Evolutionary conservation across 2,329 filamentous ascomycete genomes (phyloP).

Genomic region (Aspergillus ochraceus): DNA sequence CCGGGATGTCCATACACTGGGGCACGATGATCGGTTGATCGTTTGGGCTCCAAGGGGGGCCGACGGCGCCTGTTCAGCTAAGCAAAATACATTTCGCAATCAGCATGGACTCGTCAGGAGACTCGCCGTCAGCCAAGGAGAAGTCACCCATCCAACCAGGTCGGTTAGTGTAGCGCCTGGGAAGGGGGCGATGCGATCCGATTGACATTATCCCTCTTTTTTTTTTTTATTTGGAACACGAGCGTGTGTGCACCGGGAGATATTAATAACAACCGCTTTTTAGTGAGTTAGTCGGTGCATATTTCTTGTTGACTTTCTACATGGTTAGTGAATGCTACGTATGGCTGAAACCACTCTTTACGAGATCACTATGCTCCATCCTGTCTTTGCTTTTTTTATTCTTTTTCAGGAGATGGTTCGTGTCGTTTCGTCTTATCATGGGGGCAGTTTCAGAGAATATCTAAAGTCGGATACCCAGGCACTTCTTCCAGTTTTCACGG

Average conservation of each 20-base stretch:
- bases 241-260: neutral
- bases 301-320: neutral
- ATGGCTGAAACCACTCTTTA: neutral
- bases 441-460: constrained; percentile 2
- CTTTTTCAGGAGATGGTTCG: neutral
- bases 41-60: constrained; percentile 1
- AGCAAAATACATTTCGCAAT: neutral
- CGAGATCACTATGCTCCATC: neutral
- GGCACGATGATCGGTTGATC: constrained; percentile 12
- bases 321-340: neutral
- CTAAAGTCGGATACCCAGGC: neutral
- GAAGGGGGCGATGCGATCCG: constrained; percentile 6
- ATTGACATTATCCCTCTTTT: neutral
- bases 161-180: constrained; percentile 14
- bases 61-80: constrained; percentile 7
- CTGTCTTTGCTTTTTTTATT: neutral
- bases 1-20: constrained; percentile 9
- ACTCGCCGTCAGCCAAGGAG: constrained; percentile 13
- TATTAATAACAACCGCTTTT: neutral
- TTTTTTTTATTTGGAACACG: neutral
- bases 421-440: neutral
- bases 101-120: constrained; percentile 21
- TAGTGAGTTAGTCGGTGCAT: neutral
- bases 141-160: constrained; percentile 1
- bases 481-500: neutral